Conservation (phyloP, 2,329 filamentous ascomycete species). For the Xylariaceae sp. region DNA sequence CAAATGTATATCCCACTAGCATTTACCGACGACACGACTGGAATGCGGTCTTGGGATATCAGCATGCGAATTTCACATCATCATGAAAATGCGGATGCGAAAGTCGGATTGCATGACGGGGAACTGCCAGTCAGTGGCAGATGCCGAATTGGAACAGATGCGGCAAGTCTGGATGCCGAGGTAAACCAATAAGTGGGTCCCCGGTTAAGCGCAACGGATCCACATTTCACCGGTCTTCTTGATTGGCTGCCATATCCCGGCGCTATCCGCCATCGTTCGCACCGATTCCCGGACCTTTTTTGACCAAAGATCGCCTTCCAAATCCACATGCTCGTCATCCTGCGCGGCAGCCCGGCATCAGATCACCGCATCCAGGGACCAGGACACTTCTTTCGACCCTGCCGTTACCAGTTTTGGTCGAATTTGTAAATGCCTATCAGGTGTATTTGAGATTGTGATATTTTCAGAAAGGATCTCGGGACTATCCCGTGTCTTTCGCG, state of each 20-base stretch:
- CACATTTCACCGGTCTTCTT: not conserved
- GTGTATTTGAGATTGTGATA: too few relatives aligned
- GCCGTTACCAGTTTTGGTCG: not conserved
- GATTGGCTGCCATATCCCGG: constrained; percentile 15
- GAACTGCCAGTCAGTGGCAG: not conserved
- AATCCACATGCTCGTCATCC: not conserved
- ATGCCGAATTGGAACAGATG: not conserved
- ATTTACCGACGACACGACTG: too few relatives aligned
- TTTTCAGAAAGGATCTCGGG: too few relatives aligned
- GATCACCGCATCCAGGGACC: not conserved
- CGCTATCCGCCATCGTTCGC: not conserved
- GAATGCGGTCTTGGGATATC: too few relatives aligned
- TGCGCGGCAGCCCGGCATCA: not conserved
- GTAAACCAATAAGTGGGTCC: constrained; percentile 18
- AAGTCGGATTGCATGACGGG: too few relatives aligned
- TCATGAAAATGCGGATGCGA: too few relatives aligned
- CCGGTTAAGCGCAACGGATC: not conserved
- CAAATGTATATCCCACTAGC: too few relatives aligned
- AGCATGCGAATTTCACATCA: too few relatives aligned
- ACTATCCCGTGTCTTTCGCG: too few relatives aligned
- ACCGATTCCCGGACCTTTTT: not conserved
- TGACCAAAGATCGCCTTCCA: not conserved
- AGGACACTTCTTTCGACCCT: not conserved
- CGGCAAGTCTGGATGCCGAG: constrained; percentile 24
- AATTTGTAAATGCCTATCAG: not conserved